phyloP scores from a whole-genome alignment of 192 early-diverging fungal genomes.

The Phycomyces nitens region DNA sequence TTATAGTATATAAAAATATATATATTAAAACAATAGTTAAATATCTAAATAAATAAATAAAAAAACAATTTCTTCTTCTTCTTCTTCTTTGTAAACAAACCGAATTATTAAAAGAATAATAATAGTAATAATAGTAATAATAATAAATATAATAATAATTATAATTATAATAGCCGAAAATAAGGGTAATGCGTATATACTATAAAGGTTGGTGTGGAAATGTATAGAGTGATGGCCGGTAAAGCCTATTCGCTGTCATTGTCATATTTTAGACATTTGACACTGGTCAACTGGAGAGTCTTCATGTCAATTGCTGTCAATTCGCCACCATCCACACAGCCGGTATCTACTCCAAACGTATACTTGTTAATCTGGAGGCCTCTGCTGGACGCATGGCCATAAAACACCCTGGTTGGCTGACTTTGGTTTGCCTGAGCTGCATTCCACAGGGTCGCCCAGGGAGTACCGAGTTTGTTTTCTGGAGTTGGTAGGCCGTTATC shows the following conservation, averaged over 20 bases:
- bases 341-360: slow-evolving; percentile 65
- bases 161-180: too few species aligned
- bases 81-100: too few species aligned
- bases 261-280: slow-evolving; percentile 26
- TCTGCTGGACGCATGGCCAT: slow-evolving; percentile 68
- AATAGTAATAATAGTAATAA: too few species aligned
- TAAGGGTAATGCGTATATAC: too few species aligned
- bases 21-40: too few species aligned
- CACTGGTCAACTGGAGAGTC: slow-evolving; percentile 15
- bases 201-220: too few species aligned
- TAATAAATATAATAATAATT: too few species aligned
- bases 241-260: slow-evolving; percentile 4
- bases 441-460: slow-evolving; percentile 43
- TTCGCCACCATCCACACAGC: slow-evolving; percentile 64
- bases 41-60: too few species aligned
- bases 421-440: slow-evolving; percentile 9
- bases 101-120: too few species aligned
- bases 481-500: slow-evolving; percentile 38
- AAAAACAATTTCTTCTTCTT: too few species aligned
- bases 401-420: slow-evolving; percentile 41
- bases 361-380: slow-evolving; percentile 49
- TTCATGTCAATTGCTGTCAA: slow-evolving; percentile 53
- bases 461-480: slow-evolving; percentile 32
- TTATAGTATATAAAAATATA: too few species aligned
- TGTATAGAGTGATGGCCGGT: too few species aligned